phyloP scores from a whole-genome alignment of 371 early-diverging fungal genomes.

The Basidiobolus meristosporus region DNA sequence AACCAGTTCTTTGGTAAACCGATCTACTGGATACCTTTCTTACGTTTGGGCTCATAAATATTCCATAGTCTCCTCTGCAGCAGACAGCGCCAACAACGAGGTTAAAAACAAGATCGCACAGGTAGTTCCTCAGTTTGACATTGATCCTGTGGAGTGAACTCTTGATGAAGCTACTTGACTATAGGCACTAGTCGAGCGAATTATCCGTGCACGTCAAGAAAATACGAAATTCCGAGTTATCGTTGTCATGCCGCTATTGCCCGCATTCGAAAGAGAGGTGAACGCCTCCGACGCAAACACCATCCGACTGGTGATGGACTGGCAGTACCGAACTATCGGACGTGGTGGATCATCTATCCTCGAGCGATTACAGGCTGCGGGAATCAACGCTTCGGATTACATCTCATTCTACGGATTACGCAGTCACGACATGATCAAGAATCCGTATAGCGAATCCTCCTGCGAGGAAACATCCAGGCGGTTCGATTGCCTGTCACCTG shows the following conservation, averaged over 20 bases:
- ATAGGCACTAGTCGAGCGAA: constrained; percentile 25
- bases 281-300: constrained; percentile 56
- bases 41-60: too few relatives aligned
- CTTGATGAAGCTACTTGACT: constrained; percentile 4
- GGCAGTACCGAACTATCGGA: constrained; percentile 65
- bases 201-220: constrained; percentile 49
- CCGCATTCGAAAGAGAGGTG: constrained; percentile 78
- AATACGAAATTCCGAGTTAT: constrained; percentile 59
- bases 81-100: constrained; percentile 1
- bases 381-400: constrained; percentile 53
- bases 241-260: constrained; percentile 82
- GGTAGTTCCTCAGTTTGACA: too few relatives aligned
- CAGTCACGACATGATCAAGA: constrained; percentile 33
- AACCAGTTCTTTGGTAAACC: constrained; percentile 96
- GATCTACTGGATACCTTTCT: too few relatives aligned
- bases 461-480: not conserved
- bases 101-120: constrained; percentile 8
- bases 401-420: constrained; percentile 61
- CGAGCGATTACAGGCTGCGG: constrained; percentile 29
- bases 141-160: too few relatives aligned
- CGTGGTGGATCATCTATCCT: constrained; percentile 56
- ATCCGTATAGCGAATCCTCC: too few relatives aligned
- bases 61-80: constrained; percentile 16
- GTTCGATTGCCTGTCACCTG: not conserved
- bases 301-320: constrained; percentile 62